phyloP scores from a whole-genome alignment of 2,329 filamentous ascomycete genomes.

The Hypoxylon sp. region DNA sequence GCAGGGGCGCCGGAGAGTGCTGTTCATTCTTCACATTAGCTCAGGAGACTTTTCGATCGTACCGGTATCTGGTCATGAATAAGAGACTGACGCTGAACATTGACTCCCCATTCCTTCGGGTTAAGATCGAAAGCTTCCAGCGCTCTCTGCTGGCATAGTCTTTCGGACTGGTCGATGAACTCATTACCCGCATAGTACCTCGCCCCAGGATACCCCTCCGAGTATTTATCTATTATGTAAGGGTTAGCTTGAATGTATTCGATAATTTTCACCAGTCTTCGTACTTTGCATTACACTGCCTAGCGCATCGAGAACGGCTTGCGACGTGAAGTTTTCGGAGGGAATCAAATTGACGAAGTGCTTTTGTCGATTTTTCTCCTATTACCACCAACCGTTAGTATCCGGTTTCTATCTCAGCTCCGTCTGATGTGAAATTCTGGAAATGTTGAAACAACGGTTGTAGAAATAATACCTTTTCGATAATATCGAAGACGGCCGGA shows the following conservation, averaged over 20 bases:
- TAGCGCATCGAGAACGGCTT: slow-evolving; percentile 90
- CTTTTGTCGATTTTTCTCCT: slow-evolving; percentile 97
- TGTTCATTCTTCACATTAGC: slow-evolving; percentile 54
- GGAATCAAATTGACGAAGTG: slow-evolving; percentile 98
- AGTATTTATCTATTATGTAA: slow-evolving; percentile 84
- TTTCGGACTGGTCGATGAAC: slow-evolving; percentile 92
- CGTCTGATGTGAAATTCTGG: slow-evolving; percentile 1
- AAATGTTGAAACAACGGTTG: neutral
- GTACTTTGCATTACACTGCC: slow-evolving; percentile 95
- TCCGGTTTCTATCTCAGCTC: slow-evolving; percentile 6
- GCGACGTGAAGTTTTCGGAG: slow-evolving; percentile 95
- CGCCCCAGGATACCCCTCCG: slow-evolving; percentile 95
- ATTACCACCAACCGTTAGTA: slow-evolving; percentile 23
- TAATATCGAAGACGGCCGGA: slow-evolving; percentile 86
- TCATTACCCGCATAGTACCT: slow-evolving; percentile 98
- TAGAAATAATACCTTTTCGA: slow-evolving; percentile 78
- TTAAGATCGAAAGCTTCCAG: slow-evolving; percentile 88
- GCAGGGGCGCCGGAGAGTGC: slow-evolving; percentile 81
- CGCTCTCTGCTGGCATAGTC: slow-evolving; percentile 89
- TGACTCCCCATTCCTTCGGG: slow-evolving; percentile 92
- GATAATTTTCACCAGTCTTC: slow-evolving; percentile 49
- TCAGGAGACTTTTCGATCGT: neutral
- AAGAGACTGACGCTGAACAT: slow-evolving; percentile 80
- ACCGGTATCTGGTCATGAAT: too few species aligned
- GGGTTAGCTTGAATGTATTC: slow-evolving; percentile 49